Conservation (phyloP, 2,329 filamentous ascomycete species). For the Venturia carpophila region DNA sequence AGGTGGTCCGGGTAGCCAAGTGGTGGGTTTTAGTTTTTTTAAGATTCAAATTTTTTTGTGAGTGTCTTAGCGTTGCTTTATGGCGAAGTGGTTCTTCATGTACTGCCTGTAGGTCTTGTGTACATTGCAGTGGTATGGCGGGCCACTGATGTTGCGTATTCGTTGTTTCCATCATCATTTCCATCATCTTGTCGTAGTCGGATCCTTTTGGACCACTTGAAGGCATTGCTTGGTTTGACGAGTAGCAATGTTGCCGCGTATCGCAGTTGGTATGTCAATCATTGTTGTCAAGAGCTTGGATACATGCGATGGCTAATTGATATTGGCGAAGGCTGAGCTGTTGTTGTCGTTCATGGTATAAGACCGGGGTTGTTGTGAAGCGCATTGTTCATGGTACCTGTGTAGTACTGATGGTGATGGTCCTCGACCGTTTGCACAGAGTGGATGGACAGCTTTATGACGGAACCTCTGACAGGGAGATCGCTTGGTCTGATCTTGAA, state of each 20-base stretch:
- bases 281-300: constrained; percentile 5
- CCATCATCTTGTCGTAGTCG: not conserved
- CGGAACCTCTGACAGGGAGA: not conserved
- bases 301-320: not conserved
- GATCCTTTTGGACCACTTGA: not conserved
- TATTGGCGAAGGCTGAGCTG: not conserved
- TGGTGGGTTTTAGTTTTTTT: constrained; percentile 2
- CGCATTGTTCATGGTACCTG: not conserved
- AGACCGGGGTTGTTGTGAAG: not conserved
- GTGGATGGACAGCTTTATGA: not conserved
- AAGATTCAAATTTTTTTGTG: not conserved
- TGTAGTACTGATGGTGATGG: not conserved
- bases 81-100: not conserved
- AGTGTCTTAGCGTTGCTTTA: not conserved
- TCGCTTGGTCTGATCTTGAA: not conserved
- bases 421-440: not conserved
- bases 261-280: not conserved
- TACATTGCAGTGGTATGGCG: not conserved
- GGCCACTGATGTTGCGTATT: not conserved
- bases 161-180: not conserved
- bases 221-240: not conserved
- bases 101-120: not conserved
- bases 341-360: not conserved
- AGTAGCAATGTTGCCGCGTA: not conserved
- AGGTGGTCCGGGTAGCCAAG: not conserved